Percentiles rank a stretch among this genome's conserved stretches.
Evolutionary conservation across 768 basidiomycete species (phyloP).

Genomic region (Pleurotus cornucopiae): DNA sequence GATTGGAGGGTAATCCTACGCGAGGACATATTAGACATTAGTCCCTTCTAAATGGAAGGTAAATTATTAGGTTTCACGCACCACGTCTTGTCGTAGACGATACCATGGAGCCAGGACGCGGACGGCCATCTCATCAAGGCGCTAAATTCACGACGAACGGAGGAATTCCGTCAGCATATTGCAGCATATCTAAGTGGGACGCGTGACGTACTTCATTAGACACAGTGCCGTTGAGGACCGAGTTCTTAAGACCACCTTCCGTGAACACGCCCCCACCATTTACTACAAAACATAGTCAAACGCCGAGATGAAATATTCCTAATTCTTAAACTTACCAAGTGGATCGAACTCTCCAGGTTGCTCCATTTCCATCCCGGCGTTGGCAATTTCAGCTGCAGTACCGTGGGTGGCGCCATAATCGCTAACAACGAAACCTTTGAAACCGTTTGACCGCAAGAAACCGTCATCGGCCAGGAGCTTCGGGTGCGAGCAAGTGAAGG

Average conservation of each 20-base stretch:
- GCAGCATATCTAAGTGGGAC: neutral
- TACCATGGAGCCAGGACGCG: slow-evolving; percentile 76
- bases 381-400: slow-evolving; percentile 14
- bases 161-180: neutral
- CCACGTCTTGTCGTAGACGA: slow-evolving; percentile 58
- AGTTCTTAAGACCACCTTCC: neutral
- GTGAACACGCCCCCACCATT: neutral
- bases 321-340: neutral
- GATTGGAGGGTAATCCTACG: neutral
- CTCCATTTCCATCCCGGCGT: slow-evolving; percentile 18
- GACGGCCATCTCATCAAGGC: slow-evolving; percentile 35
- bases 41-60: slow-evolving; percentile 18
- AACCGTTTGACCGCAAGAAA: slow-evolving; percentile 12
- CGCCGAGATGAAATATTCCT: neutral
- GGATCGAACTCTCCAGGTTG: slow-evolving; percentile 11
- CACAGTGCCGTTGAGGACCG: neutral
- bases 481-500: slow-evolving; percentile 42
- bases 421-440: slow-evolving; percentile 12
- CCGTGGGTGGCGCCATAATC: slow-evolving; percentile 19
- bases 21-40: neutral
- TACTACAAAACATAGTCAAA: neutral
- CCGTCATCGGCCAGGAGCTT: slow-evolving; percentile 20
- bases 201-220: neutral
- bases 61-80: slow-evolving; percentile 49
- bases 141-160: neutral